Evolutionary conservation across 2,329 filamentous ascomycete species (phyloP).

Genomic region (Fusarium siculi): DNA sequence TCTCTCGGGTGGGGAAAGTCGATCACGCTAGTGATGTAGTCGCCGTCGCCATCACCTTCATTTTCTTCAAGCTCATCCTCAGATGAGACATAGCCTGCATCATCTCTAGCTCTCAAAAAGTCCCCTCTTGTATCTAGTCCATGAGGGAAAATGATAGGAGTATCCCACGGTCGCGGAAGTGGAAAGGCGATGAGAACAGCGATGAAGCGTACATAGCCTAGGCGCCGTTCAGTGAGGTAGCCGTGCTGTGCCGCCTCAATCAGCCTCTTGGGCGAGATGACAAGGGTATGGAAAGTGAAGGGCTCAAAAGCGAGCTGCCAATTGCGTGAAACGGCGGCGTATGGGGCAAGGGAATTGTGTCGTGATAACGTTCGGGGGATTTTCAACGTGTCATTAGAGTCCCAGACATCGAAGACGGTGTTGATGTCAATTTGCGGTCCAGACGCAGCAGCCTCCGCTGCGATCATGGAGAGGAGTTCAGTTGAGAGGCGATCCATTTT

Average conservation of each 20-base stretch:
- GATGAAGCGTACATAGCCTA: not conserved
- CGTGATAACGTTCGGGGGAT: not conserved
- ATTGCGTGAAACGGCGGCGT: not conserved
- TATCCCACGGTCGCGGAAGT: constrained; percentile 9
- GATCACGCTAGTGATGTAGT: not conserved
- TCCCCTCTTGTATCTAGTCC: not conserved
- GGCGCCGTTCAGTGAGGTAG: not conserved
- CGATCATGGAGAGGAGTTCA: constrained; percentile 10
- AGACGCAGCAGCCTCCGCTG: not conserved
- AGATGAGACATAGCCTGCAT: too few relatives aligned
- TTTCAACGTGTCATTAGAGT: not conserved
- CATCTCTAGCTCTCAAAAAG: not conserved
- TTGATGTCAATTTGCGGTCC: not conserved
- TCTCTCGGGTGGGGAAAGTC: not conserved
- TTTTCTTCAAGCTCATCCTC: not conserved
- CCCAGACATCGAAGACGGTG: constrained; percentile 4
- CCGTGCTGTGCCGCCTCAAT: constrained; percentile 1
- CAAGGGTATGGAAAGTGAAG: not conserved
- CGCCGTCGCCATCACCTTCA: not conserved
- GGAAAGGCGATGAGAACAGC: constrained; percentile 13
- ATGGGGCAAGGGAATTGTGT: not conserved
- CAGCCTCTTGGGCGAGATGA: constrained; percentile 1
- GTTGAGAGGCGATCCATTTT: constrained; percentile 1
- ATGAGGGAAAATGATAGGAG: not conserved
- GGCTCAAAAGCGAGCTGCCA: constrained; percentile 22